Conservation (phyloP, 2,329 filamentous ascomycete genomes). For the Fusarium staphyleae region DNA sequence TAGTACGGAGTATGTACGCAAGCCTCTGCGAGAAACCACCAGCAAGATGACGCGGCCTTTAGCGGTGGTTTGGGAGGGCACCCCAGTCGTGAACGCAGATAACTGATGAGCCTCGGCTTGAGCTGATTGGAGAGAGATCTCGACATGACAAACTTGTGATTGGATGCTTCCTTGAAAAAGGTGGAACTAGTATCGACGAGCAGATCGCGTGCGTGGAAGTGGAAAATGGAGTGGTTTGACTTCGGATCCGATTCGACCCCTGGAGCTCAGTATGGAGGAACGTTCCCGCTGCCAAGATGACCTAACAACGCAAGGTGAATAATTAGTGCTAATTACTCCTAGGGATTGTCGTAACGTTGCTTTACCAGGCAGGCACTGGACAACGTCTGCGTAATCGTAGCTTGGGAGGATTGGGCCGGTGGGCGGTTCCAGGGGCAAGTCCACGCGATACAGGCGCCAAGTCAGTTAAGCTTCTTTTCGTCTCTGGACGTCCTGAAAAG, state of each 20-base stretch:
- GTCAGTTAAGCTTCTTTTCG: conserved; percentile 41
- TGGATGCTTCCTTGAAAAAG: conserved; percentile 13
- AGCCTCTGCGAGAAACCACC: conserved; percentile 35
- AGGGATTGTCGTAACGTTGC: conserved; percentile 25
- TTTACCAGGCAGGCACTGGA: conserved; percentile 11
- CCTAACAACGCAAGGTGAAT: conserved; percentile 25
- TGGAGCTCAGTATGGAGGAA: conserved; percentile 13
- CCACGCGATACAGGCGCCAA: conserved; percentile 37
- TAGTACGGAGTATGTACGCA: too few relatives aligned
- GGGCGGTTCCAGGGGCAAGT: conserved; percentile 36
- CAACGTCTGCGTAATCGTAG: conserved; percentile 35
- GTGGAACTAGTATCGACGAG: conserved; percentile 12
- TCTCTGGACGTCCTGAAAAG: not conserved
- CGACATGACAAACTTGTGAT: conserved; percentile 4
- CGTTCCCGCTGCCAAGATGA: conserved; percentile 33
- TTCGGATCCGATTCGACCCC: conserved; percentile 26
- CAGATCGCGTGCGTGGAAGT: conserved; percentile 13
- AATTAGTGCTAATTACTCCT: not conserved
- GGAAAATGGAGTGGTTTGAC: conserved; percentile 17
- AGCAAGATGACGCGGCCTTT: conserved; percentile 40
- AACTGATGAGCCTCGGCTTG: conserved; percentile 17
- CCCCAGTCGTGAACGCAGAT: conserved; percentile 32
- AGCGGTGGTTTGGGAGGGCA: conserved; percentile 31
- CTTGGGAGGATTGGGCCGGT: conserved; percentile 22
- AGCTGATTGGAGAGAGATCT: conserved; percentile 22